Evolutionary conservation across 192 early-diverging fungal genomes (phyloP), one percentile per base, ranked within the genome.

Genomic region (Linderina pennispora): DNA sequence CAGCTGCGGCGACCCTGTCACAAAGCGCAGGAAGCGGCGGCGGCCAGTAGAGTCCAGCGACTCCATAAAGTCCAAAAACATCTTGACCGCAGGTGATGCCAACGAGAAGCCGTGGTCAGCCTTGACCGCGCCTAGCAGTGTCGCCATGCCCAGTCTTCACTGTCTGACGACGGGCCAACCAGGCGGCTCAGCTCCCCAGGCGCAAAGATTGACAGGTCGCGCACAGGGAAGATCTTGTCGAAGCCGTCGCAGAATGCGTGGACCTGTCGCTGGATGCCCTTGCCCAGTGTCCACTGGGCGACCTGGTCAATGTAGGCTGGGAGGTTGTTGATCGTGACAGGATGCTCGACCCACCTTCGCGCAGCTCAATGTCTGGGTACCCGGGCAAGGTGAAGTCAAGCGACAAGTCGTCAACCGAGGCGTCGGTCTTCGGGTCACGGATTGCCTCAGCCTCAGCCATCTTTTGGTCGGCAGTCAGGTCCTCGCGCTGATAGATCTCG

Each of bases 371-470:
- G 11, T 63, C 51, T 13, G 86, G 79, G 72, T 88, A 77, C 6
- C 92, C 92, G 8, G 88, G 88, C 23, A 94, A 65, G 2, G 88
- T 88, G 73, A 94, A 94, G 55, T 92, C 90, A 13, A 97, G 74
- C 23, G 77, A 75, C 28, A 97, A 75, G 35, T 87, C 84, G 0
- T 77, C 74, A 20, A 87, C 43, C 2, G 45, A 9, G 11, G 44
- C n/a, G 42, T 61, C 25, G 79, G 64, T 23, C 53, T 80, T 19
- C 63, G 54, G 19, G 77, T 65, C 32, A 57, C 70, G 53, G 8
- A 89, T 74, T 13, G 50, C 53, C 9, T 45, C 59, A n/a, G 86
- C 33, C 3, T 43, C 46, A 5, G n/a, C 15, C 42, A 61, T 75
- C 28, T 64, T 61, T 22, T 80, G 73, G 18, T 62, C 71, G 28